These are phyloP conservation scores for Colletotrichum tofieldiae DNA, from an alignment of 2,329 filamentous ascomycete species.

Conservation along the genomic window DNA sequence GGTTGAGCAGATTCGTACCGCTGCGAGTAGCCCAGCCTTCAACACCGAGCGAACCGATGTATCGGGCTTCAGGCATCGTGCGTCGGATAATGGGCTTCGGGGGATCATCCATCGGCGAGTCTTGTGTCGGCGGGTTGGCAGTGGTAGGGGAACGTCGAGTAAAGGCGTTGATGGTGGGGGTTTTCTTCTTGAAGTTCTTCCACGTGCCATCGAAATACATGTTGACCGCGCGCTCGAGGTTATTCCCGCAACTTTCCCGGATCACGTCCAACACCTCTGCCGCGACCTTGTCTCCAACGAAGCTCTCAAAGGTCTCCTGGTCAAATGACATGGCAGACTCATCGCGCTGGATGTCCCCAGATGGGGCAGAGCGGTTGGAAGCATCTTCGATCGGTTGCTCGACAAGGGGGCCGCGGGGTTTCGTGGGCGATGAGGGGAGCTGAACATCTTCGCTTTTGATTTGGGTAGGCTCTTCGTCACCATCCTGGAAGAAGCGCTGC, in stretches of 20 bases:
- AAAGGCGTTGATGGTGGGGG: conserved; percentile 23
- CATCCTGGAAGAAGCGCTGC: conserved; percentile 56
- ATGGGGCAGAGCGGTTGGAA: conserved; percentile 37
- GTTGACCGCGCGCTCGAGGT: conserved; percentile 76
- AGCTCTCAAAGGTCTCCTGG: conserved; percentile 69
- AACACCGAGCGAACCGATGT: conserved; percentile 92
- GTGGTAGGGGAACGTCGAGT: not conserved
- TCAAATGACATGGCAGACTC: conserved; percentile 64
- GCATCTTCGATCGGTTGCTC: conserved; percentile 45
- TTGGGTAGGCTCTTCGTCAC: conserved; percentile 51
- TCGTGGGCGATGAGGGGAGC: conserved; percentile 38
- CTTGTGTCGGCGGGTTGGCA: not conserved
- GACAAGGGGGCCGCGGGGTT: conserved; percentile 43
- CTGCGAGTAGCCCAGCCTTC: conserved; percentile 94
- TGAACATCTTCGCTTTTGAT: conserved; percentile 41
- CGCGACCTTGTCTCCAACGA: conserved; percentile 72
- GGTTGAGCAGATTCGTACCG: conserved; percentile 80
- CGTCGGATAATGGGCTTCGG: conserved; percentile 41
- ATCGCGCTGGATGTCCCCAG: conserved; percentile 44
- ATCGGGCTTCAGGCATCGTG: conserved; percentile 68
- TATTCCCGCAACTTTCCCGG: conserved; percentile 68
- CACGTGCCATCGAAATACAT: conserved; percentile 82
- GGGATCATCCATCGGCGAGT: conserved; percentile 10
- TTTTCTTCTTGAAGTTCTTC: conserved; percentile 63
- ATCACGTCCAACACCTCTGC: conserved; percentile 65